Percentiles rank a stretch among this genome's conserved stretches.
phyloP scores from a whole-genome alignment of 306 rosid species.

The Senna tora region DNA sequence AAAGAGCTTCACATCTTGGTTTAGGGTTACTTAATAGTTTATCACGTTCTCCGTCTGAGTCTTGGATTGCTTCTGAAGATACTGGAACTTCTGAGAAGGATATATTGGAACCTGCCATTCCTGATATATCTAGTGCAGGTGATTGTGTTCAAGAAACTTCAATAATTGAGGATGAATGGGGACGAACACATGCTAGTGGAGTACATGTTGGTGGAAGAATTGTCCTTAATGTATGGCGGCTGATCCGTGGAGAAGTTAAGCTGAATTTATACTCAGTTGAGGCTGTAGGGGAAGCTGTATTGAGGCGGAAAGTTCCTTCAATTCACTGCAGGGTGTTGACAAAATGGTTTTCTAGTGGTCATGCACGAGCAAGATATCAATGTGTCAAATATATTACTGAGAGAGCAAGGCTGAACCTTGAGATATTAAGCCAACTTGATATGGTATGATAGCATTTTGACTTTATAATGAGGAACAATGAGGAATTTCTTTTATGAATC shows the following conservation, averaged over 20 bases:
- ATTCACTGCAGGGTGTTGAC: slow-evolving; percentile 58
- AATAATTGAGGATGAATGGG: slow-evolving; percentile 96
- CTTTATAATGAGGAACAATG: slow-evolving; percentile 25
- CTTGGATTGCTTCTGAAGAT: slow-evolving; percentile 51
- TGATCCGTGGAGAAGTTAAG: slow-evolving; percentile 90
- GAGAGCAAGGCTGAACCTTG: slow-evolving; percentile 79
- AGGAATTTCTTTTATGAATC: slow-evolving; percentile 7
- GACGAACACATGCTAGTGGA: slow-evolving; percentile 95
- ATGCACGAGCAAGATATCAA: slow-evolving; percentile 74
- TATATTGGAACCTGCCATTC: slow-evolving; percentile 44
- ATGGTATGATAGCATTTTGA: slow-evolving; percentile 59
- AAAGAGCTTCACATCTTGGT: slow-evolving; percentile 82
- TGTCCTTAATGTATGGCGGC: slow-evolving; percentile 89
- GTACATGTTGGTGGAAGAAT: slow-evolving; percentile 94
- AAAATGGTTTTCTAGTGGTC: slow-evolving; percentile 89
- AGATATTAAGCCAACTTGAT: slow-evolving; percentile 80
- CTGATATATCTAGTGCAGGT: slow-evolving; percentile 56
- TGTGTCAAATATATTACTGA: slow-evolving; percentile 70
- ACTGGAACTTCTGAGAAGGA: slow-evolving; percentile 49
- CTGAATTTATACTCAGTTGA: slow-evolving; percentile 84
- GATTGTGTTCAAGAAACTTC: slow-evolving; percentile 56
- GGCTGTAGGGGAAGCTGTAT: slow-evolving; percentile 85
- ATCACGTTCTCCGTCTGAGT: slow-evolving; percentile 80
- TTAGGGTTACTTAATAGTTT: slow-evolving; percentile 71
- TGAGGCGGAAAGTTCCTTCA: slow-evolving; percentile 79